A percentile compares a stretch with the other conserved stretches of the same genome.
These are phyloP conservation scores for Cantharellus anzutake DNA, from an alignment of 768 basidiomycete species.

Conservation along the genomic window DNA sequence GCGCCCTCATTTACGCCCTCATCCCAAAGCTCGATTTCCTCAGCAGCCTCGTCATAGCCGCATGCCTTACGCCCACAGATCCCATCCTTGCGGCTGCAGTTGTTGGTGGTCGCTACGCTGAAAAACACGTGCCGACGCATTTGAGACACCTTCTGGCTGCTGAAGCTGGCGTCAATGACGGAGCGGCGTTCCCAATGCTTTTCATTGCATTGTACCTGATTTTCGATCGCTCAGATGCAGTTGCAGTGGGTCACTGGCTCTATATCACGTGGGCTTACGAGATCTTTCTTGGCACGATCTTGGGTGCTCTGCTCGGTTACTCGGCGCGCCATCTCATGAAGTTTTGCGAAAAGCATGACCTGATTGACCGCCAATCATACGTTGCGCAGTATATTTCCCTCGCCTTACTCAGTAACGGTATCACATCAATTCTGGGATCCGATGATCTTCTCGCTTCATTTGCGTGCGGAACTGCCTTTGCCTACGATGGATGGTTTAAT, in stretches of 20 bases:
- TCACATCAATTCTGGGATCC: constrained; percentile 67
- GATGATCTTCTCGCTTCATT: constrained; percentile 93
- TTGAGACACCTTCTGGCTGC: constrained; percentile 27
- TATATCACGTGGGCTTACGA: constrained; percentile 74
- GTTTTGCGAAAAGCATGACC: constrained; percentile 66
- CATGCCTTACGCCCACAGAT: constrained; percentile 87
- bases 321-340: constrained; percentile 80
- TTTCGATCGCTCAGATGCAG: constrained; percentile 36
- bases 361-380: constrained; percentile 89
- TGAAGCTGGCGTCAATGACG: constrained; percentile 74
- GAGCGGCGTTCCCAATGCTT: constrained; percentile 90
- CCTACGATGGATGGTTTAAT: constrained; percentile 92
- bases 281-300: constrained; percentile 50
- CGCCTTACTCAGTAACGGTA: constrained; percentile 68
- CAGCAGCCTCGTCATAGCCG: constrained; percentile 74
- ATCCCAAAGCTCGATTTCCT: constrained; percentile 82
- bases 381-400: constrained; percentile 81
- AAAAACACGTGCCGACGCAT: constrained; percentile 58
- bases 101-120: constrained; percentile 89
- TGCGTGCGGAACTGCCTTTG: constrained; percentile 87
- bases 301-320: constrained; percentile 60
- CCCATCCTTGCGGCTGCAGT: constrained; percentile 87
- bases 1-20: constrained; percentile 63
- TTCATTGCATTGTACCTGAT: constrained; percentile 78
- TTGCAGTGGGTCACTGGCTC: constrained; percentile 76